Base-by-base conservation (phyloP, 257 asterid genomes). In the Echium plantagineum region DNA sequence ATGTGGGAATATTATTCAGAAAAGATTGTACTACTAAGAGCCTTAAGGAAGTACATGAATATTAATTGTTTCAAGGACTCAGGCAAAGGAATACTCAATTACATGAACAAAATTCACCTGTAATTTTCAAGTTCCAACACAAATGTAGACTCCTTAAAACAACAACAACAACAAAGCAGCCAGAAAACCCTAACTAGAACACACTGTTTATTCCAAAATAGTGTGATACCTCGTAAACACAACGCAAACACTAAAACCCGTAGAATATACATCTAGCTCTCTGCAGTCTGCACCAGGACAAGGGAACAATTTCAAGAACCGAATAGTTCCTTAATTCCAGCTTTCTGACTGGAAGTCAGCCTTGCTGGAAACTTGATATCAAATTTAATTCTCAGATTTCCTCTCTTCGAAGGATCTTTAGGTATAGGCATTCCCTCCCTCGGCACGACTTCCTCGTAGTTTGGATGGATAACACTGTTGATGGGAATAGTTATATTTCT, bases 351-450 rank as follows among this genome's bases (percentile, higher is more conserved):
- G 2, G 69, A 6, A 9, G 77, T 75, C 62, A 79, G 69, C 66
- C 76, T 69, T 7, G 66, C 58, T 3, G 81, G 80, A 52, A 79
- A 75, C 66, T 65, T 79, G 46, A 79, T 73, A 64, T 79, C 79
- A n/a, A 75, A 75, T 31, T 79, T 79, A 58, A 78, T 74, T 57
- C 83, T 74, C 60, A 78, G 47, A 62, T 78, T 78, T 18, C 83
- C 83, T 38, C 62, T 74, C 61, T 58, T 65, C 8, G 78, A 19
- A 19, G 71, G 75, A 32, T 78, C 83, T 66, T 74, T 78, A 9
- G 73, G 66, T n/a, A 74, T 59, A 2, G 75, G 80, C 83, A 77
- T 77, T 20, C 83, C 83, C 69, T 77, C 83, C 9, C 80, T 68
- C 26, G 47, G 60, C 46, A 78, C 80, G 6, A 74, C 61, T 53